Percentiles rank a stretch among this genome's conserved stretches.
Conservation (phyloP, 2,329 filamentous ascomycete genomes). For the Curvularia lunata region DNA sequence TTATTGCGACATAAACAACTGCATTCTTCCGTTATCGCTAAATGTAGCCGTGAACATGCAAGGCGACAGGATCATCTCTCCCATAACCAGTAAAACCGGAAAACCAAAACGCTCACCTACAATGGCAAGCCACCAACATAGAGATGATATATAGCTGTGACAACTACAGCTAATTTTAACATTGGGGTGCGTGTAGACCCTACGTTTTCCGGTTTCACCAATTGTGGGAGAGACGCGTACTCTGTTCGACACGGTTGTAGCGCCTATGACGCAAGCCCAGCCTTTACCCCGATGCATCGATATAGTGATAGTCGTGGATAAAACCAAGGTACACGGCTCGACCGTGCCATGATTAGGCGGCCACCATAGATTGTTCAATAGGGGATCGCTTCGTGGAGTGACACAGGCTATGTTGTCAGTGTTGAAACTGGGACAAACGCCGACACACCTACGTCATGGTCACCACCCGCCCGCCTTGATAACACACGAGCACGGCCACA, state of each 20-base stretch:
- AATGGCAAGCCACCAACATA: no score
- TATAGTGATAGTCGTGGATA: neutral
- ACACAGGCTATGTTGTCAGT: slow-evolving; percentile 13
- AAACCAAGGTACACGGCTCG: slow-evolving; percentile 9
- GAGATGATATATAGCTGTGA: no score
- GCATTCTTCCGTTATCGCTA: neutral
- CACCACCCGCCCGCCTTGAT: slow-evolving; percentile 18
- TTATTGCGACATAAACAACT: neutral
- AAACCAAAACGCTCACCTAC: no score
- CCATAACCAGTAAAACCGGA: no score
- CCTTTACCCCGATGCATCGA: slow-evolving; percentile 1
- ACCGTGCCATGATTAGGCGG: slow-evolving; percentile 23
- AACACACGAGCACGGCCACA: slow-evolving; percentile 13
- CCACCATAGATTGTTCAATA: slow-evolving; percentile 23
- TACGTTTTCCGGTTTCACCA: no score
- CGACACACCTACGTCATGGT: slow-evolving; percentile 28
- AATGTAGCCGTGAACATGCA: neutral
- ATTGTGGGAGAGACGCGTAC: no score
- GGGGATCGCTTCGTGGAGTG: slow-evolving; percentile 16
- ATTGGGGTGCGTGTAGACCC: no score
- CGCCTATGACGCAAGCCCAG: slow-evolving; percentile 8
- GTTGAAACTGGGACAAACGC: slow-evolving; percentile 19
- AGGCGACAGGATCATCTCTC: neutral
- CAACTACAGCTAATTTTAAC: no score
- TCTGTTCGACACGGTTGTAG: neutral